Conservation (phyloP, 2,329 filamentous ascomycete genomes). For the Trichoderma citrinoviride region DNA sequence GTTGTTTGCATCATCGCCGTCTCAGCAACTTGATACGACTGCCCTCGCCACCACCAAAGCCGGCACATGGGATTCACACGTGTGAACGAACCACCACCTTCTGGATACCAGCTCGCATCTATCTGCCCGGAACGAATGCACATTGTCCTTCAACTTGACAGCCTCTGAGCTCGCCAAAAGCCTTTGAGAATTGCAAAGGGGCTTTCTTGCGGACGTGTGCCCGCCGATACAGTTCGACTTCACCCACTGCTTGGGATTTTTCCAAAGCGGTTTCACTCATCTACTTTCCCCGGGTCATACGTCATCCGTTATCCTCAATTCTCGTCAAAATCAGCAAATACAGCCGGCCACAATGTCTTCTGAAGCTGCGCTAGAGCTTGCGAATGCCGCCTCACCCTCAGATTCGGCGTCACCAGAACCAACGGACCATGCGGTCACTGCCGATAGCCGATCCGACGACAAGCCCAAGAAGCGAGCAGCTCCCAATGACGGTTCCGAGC, state of each 20-base stretch:
- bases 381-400: slow-evolving; percentile 15
- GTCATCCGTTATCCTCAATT: background rate
- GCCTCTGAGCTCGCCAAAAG: background rate
- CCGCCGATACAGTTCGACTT: background rate
- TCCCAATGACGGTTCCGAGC: slow-evolving; percentile 31
- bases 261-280: background rate
- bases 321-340: background rate
- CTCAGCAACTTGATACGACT: background rate
- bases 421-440: background rate
- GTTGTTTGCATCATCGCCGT: background rate
- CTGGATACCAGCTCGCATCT: background rate
- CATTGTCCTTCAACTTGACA: background rate
- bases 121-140: background rate
- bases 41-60: background rate
- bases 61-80: background rate
- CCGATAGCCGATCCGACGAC: slow-evolving; percentile 19
- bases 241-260: background rate
- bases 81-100: background rate
- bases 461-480: slow-evolving; percentile 38
- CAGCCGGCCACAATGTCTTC: slow-evolving; percentile 4
- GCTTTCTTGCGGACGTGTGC: background rate
- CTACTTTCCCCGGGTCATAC: background rate
- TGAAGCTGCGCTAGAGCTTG: background rate
- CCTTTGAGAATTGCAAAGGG: background rate
- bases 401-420: slow-evolving; percentile 18